These are phyloP conservation scores for Suillus subaureus DNA, from an alignment of 768 basidiomycete genomes.

Conservation along the genomic window DNA sequence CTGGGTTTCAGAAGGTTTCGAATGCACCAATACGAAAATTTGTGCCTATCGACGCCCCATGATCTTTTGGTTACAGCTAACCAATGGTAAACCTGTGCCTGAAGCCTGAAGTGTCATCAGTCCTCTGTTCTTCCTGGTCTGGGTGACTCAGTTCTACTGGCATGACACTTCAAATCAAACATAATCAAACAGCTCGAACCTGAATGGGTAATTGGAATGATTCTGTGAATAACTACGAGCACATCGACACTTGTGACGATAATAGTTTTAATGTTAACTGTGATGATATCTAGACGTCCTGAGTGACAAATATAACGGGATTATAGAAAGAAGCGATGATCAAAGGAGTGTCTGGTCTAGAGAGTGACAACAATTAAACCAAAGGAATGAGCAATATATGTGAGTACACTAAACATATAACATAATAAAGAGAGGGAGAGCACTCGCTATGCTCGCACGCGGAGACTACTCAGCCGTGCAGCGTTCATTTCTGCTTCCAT, in stretches of 20 bases:
- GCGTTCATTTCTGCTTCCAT: conserved; percentile 19
- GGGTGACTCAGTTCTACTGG: no score
- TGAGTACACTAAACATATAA: background rate
- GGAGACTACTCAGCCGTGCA: conserved; percentile 2
- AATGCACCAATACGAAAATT: background rate
- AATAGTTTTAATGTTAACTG: no score
- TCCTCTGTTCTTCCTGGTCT: background rate
- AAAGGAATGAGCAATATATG: conserved; percentile 2
- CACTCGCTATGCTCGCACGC: background rate
- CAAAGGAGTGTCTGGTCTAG: background rate
- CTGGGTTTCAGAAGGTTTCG: background rate
- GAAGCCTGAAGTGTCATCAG: background rate
- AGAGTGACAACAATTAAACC: background rate
- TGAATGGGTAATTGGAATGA: no score
- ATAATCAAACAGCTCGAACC: background rate
- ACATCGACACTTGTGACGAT: no score
- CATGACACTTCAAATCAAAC: background rate
- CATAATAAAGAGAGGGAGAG: background rate
- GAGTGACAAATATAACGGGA: no score
- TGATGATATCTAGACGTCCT: no score
- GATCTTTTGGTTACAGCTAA: background rate
- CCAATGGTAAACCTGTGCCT: background rate
- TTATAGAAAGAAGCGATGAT: background rate
- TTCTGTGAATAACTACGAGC: no score
- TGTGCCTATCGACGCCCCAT: background rate